Conservation (phyloP, 768 basidiomycete genomes). For the Dentipellis fragilis region DNA sequence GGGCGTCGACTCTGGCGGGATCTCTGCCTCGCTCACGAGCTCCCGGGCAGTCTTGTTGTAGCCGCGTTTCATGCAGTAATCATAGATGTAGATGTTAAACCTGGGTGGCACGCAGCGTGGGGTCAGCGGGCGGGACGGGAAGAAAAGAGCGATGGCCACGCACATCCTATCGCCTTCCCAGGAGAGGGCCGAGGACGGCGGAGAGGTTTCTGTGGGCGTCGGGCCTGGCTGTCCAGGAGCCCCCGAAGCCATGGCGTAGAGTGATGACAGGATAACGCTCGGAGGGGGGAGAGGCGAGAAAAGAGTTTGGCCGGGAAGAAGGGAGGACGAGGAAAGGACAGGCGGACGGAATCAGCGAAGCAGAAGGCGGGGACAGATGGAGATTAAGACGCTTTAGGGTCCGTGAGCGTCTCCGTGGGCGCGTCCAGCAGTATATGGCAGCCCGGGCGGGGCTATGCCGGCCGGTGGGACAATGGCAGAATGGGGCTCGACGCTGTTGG, state of each 20-base stretch:
- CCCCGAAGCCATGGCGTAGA: conserved; percentile 7
- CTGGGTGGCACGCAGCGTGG: conserved; percentile 24
- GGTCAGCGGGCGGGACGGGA: neutral
- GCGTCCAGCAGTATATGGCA: conserved; percentile 1
- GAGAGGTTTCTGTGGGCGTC: conserved; percentile 8
- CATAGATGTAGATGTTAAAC: conserved; percentile 86
- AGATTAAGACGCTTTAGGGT: conserved; percentile 8
- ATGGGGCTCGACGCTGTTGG: neutral
- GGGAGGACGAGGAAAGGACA: neutral
- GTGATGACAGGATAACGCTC: neutral
- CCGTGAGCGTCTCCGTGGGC: conserved; percentile 5
- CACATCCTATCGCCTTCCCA: conserved; percentile 88
- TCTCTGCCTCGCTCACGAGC: conserved; percentile 56
- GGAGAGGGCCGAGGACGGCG: conserved; percentile 26
- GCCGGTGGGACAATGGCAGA: no score
- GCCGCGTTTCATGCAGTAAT: conserved; percentile 77
- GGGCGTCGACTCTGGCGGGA: conserved; percentile 49
- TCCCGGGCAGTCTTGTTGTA: conserved; percentile 64
- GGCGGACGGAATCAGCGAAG: neutral
- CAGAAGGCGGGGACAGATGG: conserved; percentile 9
- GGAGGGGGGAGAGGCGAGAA: neutral
- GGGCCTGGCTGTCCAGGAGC: conserved; percentile 8
- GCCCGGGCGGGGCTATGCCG: neutral
- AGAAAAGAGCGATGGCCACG: conserved; percentile 19
- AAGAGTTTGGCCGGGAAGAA: conserved; percentile 4